Evolutionary conservation across 164 flowering plant genomes (phyloP), one percentile per base, ranked within the genome.

Genomic region (Stephania japonica): DNA sequence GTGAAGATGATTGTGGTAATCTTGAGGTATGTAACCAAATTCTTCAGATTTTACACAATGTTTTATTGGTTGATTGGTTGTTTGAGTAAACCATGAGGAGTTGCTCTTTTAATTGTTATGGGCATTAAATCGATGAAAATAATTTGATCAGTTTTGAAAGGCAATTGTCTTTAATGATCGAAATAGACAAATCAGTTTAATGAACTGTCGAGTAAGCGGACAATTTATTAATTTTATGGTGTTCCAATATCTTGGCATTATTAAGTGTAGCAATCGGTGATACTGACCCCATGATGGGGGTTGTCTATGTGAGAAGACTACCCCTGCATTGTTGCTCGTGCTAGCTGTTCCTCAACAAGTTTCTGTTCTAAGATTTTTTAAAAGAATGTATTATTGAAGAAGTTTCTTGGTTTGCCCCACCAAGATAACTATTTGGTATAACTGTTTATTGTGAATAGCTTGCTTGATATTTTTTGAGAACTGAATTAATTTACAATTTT

Each of bases 1-100:
- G 91, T 86, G 96, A 78, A 69, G 98, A 91, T 70, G 94, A 81
- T 68, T 78, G 78, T 77, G 89, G 84, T 73, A 89, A 91, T 78
- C 89, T 91, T 44, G 89, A 93, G 98, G 99, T 96, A 91, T 13
- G 19, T 56, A 7, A 16, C 14, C 19, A 10, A 13, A 53, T 16
- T 16, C 62, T 56, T 32, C 16, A 19, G n/a, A 19, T 5, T n/a
- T 56, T 5, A 16, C 16, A 16, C 19, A 16, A 3, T 19, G 19
- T 13, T 56, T 21, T 56, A 16, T 19, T 56, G 18, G 7, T 16
- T 56, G 16, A 18, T 56, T 56, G 62, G 12, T 47, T 47, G 1
- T 16, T 47, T 16, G 16, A 47, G 62, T 5, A 59, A 59, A 7
- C 21, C 6, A 59, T 19, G 7, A 21, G 5, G 23, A 59, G 9